phyloP scores from a whole-genome alignment of 805 yeast genomes.

The Myxozyma geophila region DNA sequence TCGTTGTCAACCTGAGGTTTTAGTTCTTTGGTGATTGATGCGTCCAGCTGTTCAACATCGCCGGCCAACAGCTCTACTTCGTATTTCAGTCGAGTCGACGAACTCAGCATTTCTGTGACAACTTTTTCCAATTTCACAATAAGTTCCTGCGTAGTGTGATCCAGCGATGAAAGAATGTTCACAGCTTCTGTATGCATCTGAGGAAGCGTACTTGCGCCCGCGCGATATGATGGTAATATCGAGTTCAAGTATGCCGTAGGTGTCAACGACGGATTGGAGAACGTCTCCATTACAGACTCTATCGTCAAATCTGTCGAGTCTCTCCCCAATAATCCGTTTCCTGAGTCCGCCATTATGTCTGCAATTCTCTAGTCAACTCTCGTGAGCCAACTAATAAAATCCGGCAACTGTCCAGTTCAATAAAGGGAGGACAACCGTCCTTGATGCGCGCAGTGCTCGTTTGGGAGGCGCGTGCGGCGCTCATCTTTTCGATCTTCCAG shows the following conservation, averaged over 20 bases:
- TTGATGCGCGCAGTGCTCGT: not conserved
- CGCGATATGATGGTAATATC: slow-evolving; percentile 23
- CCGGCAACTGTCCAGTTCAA: not conserved
- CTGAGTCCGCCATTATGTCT: not conserved
- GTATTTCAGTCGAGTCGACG: slow-evolving; percentile 30
- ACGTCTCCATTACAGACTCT: slow-evolving; percentile 20
- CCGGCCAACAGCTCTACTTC: slow-evolving; percentile 36
- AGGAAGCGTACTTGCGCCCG: slow-evolving; percentile 21
- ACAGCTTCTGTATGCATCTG: slow-evolving; percentile 31
- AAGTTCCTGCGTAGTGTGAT: slow-evolving; percentile 33
- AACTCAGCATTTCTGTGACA: slow-evolving; percentile 33
- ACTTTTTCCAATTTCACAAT: slow-evolving; percentile 28
- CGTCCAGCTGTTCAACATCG: slow-evolving; percentile 29
- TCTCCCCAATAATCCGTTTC: not conserved
- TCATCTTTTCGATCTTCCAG: not conserved
- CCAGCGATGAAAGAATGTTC: slow-evolving; percentile 30
- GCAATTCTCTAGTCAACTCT: too few species aligned
- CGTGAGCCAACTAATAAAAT: not conserved
- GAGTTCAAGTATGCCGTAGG: slow-evolving; percentile 30
- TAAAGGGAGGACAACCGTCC: not conserved
- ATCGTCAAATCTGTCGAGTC: slow-evolving; percentile 5
- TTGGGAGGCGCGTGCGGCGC: slow-evolving; percentile 8
- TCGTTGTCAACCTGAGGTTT: slow-evolving; percentile 26
- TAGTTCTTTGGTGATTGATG: slow-evolving; percentile 13
- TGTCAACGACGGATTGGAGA: slow-evolving; percentile 31